Evolutionary conservation across 768 basidiomycete genomes (phyloP), one percentile per base, ranked within the genome.

Genomic region (Dacryopinax primogenitus): DNA sequence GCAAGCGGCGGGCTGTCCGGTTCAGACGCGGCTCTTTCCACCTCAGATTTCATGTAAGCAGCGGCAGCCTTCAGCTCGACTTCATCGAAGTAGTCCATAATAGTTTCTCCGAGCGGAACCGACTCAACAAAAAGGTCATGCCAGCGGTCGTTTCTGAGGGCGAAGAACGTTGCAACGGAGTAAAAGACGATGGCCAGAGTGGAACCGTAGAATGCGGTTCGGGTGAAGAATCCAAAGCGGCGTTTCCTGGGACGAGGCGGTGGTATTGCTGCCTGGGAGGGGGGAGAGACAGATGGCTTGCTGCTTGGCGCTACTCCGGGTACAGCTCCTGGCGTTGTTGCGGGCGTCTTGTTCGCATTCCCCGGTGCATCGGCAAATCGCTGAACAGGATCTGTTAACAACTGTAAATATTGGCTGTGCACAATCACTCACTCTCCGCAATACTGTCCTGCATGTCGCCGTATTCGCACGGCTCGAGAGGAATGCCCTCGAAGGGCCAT

Each of bases 71-170:
- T 58, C 51, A 58, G 26, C 51, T 58, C 51, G 26, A 58, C 32
- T 30, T 58, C 51, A 21, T 96, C 91, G 11, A 87, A 88, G 71
- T 84, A 92, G 66, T 93, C 87, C 39, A 94, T 79, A 74, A 94
- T 79, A 18, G 82, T 72, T 67, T 86, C 82, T 32, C 86, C 92
- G 37, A 90, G 79, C 1, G 94, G 94, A 64, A 93, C 84, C 44
- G 82, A 79, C 70, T 86, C 83, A 65, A 84, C 81, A 79, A 96
- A 96, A 73, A 95, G 81, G 69, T 94, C 88, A 72, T 88, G 85
- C 78, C 94, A 96, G 1, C 78, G 74, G 69, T 86, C 86, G 74
- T 83, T 85, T 70, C 87, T 82, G 77, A 88, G 87, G 23, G 90
- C 84, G 66, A 85, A 77, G 74, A 89, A 87, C 9, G 86, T 83